phyloP scores from a whole-genome alignment of 352 stramenopile species.

The Globisporangium paddicum region DNA sequence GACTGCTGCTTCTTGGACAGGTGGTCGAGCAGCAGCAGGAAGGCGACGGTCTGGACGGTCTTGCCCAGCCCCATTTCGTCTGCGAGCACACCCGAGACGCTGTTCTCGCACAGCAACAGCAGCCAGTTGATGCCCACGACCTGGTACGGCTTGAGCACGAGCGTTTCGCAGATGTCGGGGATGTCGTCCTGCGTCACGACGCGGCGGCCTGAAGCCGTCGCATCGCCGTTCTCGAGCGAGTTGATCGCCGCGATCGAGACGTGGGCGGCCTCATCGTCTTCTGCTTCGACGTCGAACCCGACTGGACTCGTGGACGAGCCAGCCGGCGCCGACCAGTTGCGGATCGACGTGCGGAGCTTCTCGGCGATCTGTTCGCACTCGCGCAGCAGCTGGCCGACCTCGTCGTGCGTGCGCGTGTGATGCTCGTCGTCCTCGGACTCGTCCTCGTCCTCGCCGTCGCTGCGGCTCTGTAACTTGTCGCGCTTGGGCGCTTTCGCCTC shows the following conservation, averaged over 20 bases:
- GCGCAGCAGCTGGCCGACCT: constrained; percentile 59
- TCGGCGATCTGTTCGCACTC: constrained; percentile 60
- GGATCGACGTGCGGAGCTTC: constrained; percentile 57
- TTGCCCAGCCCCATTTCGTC: constrained; percentile 95
- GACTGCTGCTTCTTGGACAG: constrained; percentile 27
- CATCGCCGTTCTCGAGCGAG: constrained; percentile 8
- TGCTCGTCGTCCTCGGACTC: constrained; percentile 47
- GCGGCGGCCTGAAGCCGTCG: constrained; percentile 19
- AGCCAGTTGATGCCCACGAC: constrained; percentile 84
- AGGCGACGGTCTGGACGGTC: constrained; percentile 84
- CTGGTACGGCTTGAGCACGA: constrained; percentile 85
- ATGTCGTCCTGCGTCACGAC: constrained; percentile 73
- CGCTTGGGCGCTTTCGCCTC: not conserved
- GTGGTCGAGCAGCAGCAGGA: constrained; percentile 58
- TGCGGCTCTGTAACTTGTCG: constrained; percentile 6
- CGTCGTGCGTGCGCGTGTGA: constrained; percentile 54
- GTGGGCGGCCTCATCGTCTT: constrained; percentile 33
- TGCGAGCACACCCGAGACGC: constrained; percentile 69
- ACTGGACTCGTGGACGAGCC: constrained; percentile 9
- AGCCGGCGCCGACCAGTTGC: constrained; percentile 44
- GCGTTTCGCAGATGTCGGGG: constrained; percentile 51
- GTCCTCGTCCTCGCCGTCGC: constrained; percentile 30
- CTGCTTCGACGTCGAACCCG: constrained; percentile 17
- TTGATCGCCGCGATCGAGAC: constrained; percentile 56
- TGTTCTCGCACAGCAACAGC: constrained; percentile 70